phyloP scores from a whole-genome alignment of 1,284 basidiomycete genomes.

The Cystobasidium slooffiae region DNA sequence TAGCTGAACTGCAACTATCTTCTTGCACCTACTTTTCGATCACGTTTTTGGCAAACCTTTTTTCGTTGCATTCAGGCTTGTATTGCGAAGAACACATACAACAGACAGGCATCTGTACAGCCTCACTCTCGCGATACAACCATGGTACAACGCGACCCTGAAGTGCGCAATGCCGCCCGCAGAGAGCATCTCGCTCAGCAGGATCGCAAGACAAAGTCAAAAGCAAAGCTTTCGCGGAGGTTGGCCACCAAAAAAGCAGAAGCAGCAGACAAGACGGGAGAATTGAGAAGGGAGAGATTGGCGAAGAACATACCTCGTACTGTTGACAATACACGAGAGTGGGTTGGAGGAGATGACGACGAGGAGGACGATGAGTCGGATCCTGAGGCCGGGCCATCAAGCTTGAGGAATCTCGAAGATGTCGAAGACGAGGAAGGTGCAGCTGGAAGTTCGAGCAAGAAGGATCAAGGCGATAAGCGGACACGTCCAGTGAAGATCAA shows the following conservation, averaged over 20 bases:
- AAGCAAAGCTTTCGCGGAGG: conserved; percentile 41
- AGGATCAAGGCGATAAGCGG: conserved; percentile 46
- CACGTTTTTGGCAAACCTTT: neutral
- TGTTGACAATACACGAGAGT: conserved; percentile 89
- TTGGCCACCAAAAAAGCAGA: conserved; percentile 46
- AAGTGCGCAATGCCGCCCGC: conserved; percentile 40
- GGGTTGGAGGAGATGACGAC: conserved; percentile 64
- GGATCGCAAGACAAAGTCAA: conserved; percentile 36
- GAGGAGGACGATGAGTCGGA: conserved; percentile 28
- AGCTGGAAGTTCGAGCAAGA: neutral
- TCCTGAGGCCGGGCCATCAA: conserved; percentile 62
- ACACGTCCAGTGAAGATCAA: conserved; percentile 51
- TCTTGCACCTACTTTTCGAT: neutral
- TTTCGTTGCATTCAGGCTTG: neutral
- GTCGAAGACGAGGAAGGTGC: conserved; percentile 70
- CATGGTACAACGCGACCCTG: conserved; percentile 22
- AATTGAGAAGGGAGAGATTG: conserved; percentile 28
- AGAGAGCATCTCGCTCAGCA: conserved; percentile 40
- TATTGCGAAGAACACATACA: neutral
- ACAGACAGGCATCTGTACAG: too few relatives aligned
- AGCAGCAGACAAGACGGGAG: conserved; percentile 33
- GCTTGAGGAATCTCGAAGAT: conserved; percentile 64
- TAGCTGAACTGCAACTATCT: neutral
- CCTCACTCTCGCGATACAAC: too few relatives aligned
- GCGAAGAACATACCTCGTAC: conserved; percentile 65